Evolutionary conservation across 2,329 filamentous ascomycete genomes (phyloP).

Genomic region (Colletotrichum paranaense): DNA sequence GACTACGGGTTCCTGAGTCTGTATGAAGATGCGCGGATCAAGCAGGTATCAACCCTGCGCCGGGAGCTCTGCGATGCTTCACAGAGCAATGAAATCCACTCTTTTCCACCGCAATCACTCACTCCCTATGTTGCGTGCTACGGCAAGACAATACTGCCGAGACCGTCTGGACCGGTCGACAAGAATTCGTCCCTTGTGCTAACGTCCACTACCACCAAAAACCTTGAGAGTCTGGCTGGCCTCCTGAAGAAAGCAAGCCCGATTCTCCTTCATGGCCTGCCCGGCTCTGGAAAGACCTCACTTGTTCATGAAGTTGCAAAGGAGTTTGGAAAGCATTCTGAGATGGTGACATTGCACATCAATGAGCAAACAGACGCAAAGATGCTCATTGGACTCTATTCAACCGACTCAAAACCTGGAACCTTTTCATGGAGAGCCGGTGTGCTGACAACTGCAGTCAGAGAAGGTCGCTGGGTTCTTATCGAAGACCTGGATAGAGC

Average conservation of each 20-base stretch:
- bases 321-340: slow-evolving; percentile 80
- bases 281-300: slow-evolving; percentile 92
- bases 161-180: slow-evolving; percentile 63
- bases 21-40: slow-evolving; percentile 65
- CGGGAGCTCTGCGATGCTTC: slow-evolving; percentile 47
- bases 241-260: slow-evolving; percentile 77
- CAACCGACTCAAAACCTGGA: slow-evolving; percentile 86
- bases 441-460: slow-evolving; percentile 92
- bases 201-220: slow-evolving; percentile 78
- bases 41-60: slow-evolving; percentile 56
- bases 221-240: slow-evolving; percentile 76
- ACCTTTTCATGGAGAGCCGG: slow-evolving; percentile 94
- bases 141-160: slow-evolving; percentile 75
- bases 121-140: slow-evolving; percentile 73
- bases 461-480: slow-evolving; percentile 94
- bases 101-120: slow-evolving; percentile 54
- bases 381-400: slow-evolving; percentile 93
- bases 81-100: slow-evolving; percentile 35
- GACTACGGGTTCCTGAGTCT: slow-evolving; percentile 82
- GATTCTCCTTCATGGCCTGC: slow-evolving; percentile 82
- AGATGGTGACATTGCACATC: slow-evolving; percentile 93
- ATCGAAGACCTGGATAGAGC: slow-evolving; percentile 97
- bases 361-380: slow-evolving; percentile 99
- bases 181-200: slow-evolving; percentile 63
- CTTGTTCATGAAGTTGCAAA: slow-evolving; percentile 85